Evolutionary conservation across 1,284 basidiomycete genomes (phyloP).

Genomic region (Leucoagaricus sp.): DNA sequence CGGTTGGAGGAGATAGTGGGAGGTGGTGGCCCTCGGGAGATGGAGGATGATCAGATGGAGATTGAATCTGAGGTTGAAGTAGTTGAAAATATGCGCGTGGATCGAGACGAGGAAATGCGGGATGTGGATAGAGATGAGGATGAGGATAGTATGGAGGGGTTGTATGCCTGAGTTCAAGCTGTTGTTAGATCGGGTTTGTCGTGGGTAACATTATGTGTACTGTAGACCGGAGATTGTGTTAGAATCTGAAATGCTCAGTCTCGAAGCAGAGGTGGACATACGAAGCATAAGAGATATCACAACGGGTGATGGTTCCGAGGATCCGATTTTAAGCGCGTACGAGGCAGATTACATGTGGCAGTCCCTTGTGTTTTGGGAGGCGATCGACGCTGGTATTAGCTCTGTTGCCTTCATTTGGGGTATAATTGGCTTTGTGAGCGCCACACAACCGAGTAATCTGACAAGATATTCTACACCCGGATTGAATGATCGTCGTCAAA

Average conservation of each 20-base stretch:
- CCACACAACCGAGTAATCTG: no score
- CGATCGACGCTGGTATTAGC: no score
- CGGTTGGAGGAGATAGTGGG: neutral
- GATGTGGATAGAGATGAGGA: conserved; percentile 1
- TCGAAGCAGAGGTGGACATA: no score
- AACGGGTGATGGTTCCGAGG: neutral
- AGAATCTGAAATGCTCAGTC: no score
- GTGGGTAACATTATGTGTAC: neutral
- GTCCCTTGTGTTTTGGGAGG: neutral
- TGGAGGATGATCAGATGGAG: neutral
- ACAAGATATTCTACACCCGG: no score
- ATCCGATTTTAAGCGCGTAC: neutral
- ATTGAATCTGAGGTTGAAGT: neutral
- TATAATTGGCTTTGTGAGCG: no score
- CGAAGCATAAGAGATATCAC: neutral
- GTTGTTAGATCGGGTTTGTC: neutral
- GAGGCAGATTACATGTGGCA: neutral
- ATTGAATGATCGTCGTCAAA: no score
- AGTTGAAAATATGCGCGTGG: neutral
- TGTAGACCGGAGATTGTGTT: no score
- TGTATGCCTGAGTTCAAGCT: conserved; percentile 3
- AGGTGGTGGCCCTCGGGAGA: neutral
- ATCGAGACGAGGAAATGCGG: conserved; percentile 4
- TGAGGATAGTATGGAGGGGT: conserved; percentile 13
- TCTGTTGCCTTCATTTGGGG: no score